phyloP scores from a whole-genome alignment of 2,329 filamentous ascomycete genomes.

The Pseudogymnoascus pannorum region DNA sequence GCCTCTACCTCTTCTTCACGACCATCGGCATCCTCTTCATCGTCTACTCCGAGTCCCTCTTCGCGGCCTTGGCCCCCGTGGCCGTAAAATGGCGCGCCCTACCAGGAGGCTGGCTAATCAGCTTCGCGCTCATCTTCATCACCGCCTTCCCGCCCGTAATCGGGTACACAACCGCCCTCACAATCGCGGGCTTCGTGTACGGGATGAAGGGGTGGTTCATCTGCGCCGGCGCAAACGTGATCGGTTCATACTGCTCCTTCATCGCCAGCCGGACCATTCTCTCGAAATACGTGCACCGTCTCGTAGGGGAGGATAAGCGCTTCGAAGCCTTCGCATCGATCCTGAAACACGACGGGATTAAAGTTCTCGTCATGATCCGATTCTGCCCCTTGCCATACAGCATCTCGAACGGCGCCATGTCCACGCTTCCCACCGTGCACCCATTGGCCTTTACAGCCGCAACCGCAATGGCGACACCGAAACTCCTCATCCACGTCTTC shows the following conservation, averaged over 20 bases:
- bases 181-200: conserved; percentile 63
- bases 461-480: conserved; percentile 74
- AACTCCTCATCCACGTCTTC: conserved; percentile 86
- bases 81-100: conserved; percentile 72
- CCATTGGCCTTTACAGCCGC: conserved; percentile 70
- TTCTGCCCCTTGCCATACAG: conserved; percentile 91
- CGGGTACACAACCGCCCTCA: conserved; percentile 61
- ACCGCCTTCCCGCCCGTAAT: conserved; percentile 66
- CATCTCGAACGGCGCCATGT: conserved; percentile 86
- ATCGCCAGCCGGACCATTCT: conserved; percentile 72
- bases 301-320: conserved; percentile 75
- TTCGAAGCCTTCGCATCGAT: conserved; percentile 86
- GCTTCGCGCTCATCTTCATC: conserved; percentile 58
- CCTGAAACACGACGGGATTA: conserved; percentile 81
- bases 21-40: conserved; percentile 59
- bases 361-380: conserved; percentile 83
- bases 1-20: conserved; percentile 40
- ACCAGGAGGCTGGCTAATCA: conserved; percentile 59
- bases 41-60: conserved; percentile 72
- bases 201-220: conserved; percentile 67
- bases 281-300: conserved; percentile 66
- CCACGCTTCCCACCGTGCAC: conserved; percentile 83
- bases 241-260: conserved; percentile 74
- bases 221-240: conserved; percentile 66
- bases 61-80: conserved; percentile 63